A percentile compares a stretch with the other conserved stretches of the same genome.
phyloP scores from a whole-genome alignment of 2,329 filamentous ascomycete species.

The Penicillium vulpinum region DNA sequence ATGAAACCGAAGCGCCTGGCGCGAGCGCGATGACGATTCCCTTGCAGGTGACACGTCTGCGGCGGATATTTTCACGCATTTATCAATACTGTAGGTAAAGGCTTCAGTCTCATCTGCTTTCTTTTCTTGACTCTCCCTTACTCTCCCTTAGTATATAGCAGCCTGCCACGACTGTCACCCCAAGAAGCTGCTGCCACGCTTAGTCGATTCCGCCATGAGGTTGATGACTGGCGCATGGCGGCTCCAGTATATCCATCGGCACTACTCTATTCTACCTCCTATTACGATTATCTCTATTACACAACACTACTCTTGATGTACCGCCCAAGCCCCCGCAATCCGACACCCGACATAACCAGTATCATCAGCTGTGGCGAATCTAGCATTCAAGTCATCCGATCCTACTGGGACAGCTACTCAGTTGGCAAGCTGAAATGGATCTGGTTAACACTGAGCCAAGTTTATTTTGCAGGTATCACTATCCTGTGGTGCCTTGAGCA shows the following conservation, averaged over 20 bases:
- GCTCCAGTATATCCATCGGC: constrained; percentile 40
- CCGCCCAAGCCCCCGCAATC: constrained; percentile 40
- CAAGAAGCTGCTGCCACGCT: constrained; percentile 31
- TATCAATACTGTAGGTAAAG: constrained; percentile 39
- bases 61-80: constrained; percentile 42
- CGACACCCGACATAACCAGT: constrained; percentile 37
- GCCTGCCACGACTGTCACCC: constrained; percentile 30
- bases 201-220: constrained; percentile 37
- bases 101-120: background rate
- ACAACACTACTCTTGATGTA: constrained; percentile 42
- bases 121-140: background rate
- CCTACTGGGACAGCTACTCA: constrained; percentile 43
- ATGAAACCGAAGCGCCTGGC: constrained; percentile 38
- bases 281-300: constrained; percentile 44
- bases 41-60: constrained; percentile 37
- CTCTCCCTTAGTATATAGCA: constrained; percentile 35
- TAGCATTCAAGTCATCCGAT: constrained; percentile 41
- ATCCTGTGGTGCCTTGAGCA: constrained; percentile 44
- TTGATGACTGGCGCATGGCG: constrained; percentile 41
- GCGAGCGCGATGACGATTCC: constrained; percentile 42
- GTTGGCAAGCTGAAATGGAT: constrained; percentile 44
- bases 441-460: constrained; percentile 42
- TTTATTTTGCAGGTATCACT: constrained; percentile 43
- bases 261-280: constrained; percentile 43
- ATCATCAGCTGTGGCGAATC: constrained; percentile 42